phyloP scores from a whole-genome alignment of 257 asterid genomes.

The Haberlea rhodopensis region DNA sequence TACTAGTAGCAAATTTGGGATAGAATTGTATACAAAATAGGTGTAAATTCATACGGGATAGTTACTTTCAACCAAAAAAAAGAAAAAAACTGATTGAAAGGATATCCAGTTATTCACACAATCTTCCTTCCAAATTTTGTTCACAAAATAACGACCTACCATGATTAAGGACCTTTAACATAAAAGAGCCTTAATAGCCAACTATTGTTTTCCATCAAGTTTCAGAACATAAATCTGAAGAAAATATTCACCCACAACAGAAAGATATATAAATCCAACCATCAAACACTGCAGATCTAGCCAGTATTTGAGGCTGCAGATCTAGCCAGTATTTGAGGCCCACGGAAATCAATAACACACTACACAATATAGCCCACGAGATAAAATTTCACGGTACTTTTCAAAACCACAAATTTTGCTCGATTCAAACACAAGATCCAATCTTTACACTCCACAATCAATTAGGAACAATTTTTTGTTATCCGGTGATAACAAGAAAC shows the following conservation, averaged over 20 bases:
- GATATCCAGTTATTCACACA: conserved; percentile 9
- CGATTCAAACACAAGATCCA: conserved; percentile 24
- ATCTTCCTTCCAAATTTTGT: conserved; percentile 8
- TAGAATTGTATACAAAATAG: neutral
- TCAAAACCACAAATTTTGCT: conserved; percentile 20
- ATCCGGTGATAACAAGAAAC: neutral
- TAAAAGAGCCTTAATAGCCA: conserved; percentile 1
- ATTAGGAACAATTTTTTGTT: conserved; percentile 5
- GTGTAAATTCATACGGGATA: conserved; percentile 10
- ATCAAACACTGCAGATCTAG: conserved; percentile 32
- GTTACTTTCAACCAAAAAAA: conserved; percentile 8
- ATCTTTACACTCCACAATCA: conserved; percentile 19
- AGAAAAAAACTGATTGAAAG: neutral
- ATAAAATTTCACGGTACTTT: conserved; percentile 17
- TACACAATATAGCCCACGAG: conserved; percentile 20
- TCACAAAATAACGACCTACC: conserved; percentile 8
- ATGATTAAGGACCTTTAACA: conserved; percentile 6
- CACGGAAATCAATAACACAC: conserved; percentile 16
- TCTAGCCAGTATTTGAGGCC: conserved; percentile 34
- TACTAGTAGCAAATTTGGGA: neutral
- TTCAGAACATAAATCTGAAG: conserved; percentile 19
- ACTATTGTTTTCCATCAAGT: conserved; percentile 7
- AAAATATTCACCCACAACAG: conserved; percentile 4
- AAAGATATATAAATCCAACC: conserved; percentile 17
- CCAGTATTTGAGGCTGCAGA: no score